A percentile compares a stretch with the other conserved stretches of the same genome.
Evolutionary conservation across 768 basidiomycete genomes (phyloP).

Genomic region (Cyathus striatus): DNA sequence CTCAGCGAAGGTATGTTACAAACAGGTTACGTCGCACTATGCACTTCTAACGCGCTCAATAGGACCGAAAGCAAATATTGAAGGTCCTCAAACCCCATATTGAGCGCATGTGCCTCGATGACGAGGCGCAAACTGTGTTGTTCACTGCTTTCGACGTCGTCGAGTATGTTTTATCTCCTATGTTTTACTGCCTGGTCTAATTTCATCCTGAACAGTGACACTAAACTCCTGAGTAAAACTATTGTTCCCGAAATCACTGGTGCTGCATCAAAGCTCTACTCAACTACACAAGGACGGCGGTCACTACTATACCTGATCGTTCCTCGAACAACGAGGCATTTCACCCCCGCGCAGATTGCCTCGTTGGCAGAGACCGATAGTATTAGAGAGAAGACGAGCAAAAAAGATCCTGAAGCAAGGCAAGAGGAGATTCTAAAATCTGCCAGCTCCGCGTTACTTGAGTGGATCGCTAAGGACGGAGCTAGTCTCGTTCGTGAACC

Average conservation of each 20-base stretch:
- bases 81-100: slow-evolving; percentile 88
- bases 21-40: background rate
- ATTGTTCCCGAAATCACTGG: slow-evolving; percentile 66
- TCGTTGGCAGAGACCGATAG: slow-evolving; percentile 71
- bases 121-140: slow-evolving; percentile 85
- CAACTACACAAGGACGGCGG: slow-evolving; percentile 71
- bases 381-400: slow-evolving; percentile 69
- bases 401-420: slow-evolving; percentile 65
- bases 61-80: slow-evolving; percentile 90
- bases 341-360: slow-evolving; percentile 76
- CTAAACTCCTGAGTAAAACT: slow-evolving; percentile 81
- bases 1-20: slow-evolving; percentile 62
- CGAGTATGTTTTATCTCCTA: slow-evolving; percentile 50
- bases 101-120: slow-evolving; percentile 82
- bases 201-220: slow-evolving; percentile 55
- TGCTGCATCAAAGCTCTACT: slow-evolving; percentile 51
- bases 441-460: slow-evolving; percentile 71
- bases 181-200: background rate
- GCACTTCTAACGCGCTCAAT: background rate
- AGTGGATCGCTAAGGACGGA: slow-evolving; percentile 62
- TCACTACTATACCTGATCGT: slow-evolving; percentile 78
- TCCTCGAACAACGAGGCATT: slow-evolving; percentile 81
- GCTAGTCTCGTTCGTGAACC: slow-evolving; percentile 65
- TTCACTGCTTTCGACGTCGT: slow-evolving; percentile 89
- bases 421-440: slow-evolving; percentile 67